Conservation (phyloP, 768 basidiomycete genomes). For the Mycena capillaripes region DNA sequence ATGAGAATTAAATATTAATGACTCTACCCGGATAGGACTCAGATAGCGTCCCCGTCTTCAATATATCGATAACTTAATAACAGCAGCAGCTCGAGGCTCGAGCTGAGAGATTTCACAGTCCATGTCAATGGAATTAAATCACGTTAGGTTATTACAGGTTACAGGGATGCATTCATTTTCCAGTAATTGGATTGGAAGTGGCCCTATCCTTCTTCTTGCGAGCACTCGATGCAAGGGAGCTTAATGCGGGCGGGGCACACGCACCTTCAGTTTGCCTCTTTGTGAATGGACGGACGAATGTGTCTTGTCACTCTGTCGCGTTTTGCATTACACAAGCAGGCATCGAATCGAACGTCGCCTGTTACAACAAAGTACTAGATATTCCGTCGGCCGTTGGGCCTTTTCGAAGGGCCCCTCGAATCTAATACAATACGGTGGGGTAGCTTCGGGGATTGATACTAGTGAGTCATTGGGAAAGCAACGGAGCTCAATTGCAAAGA, state of each 20-base stretch:
- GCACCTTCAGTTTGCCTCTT: background rate
- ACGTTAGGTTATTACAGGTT: too few relatives aligned
- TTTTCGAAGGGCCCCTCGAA: slow-evolving; percentile 2
- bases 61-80: too few relatives aligned
- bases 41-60: too few relatives aligned
- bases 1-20: too few relatives aligned
- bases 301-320: background rate
- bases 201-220: too few relatives aligned
- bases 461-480: too few relatives aligned
- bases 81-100: too few relatives aligned
- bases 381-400: background rate
- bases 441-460: background rate
- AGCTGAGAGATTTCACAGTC: too few relatives aligned
- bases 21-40: too few relatives aligned
- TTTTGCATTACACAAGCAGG: background rate
- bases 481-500: background rate
- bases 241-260: background rate
- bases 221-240: background rate
- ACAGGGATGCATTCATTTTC: too few relatives aligned
- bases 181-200: too few relatives aligned
- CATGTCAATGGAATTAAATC: too few relatives aligned
- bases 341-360: background rate
- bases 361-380: background rate
- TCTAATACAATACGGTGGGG: background rate
- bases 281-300: background rate